Conservation (phyloP, 495 filamentous ascomycete genomes). For the Clohesyomyces aquaticus region DNA sequence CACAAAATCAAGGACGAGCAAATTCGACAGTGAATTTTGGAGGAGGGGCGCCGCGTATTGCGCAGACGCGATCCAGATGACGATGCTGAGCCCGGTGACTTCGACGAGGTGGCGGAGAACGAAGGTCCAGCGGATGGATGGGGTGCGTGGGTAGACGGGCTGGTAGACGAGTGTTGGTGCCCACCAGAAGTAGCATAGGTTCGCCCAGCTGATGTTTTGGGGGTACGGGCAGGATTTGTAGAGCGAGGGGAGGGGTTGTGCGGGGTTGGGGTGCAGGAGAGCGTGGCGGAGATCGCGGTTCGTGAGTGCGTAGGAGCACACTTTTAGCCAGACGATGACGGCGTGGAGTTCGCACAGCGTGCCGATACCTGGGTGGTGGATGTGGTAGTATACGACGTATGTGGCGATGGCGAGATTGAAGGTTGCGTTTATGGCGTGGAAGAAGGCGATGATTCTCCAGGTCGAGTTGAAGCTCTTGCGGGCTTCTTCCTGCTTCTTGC, state of each 20-base stretch:
- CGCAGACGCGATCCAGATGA: constrained; percentile 90
- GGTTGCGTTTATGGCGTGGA: constrained; percentile 81
- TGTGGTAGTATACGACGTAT: constrained; percentile 80
- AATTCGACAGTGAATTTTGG: constrained; percentile 83
- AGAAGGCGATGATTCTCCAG: constrained; percentile 76
- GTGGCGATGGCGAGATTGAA: constrained; percentile 81
- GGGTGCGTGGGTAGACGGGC: constrained; percentile 86
- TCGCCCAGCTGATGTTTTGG: constrained; percentile 80
- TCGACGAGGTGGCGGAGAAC: constrained; percentile 81
- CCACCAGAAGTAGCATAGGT: constrained; percentile 94
- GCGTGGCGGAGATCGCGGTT: constrained; percentile 94
- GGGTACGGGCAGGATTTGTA: constrained; percentile 89
- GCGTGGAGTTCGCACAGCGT: constrained; percentile 89
- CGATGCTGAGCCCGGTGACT: constrained; percentile 70
- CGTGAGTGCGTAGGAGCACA: constrained; percentile 91
- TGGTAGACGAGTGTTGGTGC: constrained; percentile 96
- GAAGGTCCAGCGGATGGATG: constrained; percentile 79
- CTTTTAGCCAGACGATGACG: constrained; percentile 94
- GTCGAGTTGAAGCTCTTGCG: constrained; percentile 63
- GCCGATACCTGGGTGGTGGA: constrained; percentile 92
- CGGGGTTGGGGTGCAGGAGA: constrained; percentile 66
- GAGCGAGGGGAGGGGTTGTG: constrained; percentile 70
- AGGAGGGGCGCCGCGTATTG: constrained; percentile 93
- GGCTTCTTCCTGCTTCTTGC: constrained; percentile 51
- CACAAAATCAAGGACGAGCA: constrained; percentile 76